Percentiles rank a stretch among this genome's conserved stretches.
These are phyloP conservation scores for Xylaria sp. DNA, from an alignment of 2,329 filamentous ascomycete species.

Conservation along the genomic window DNA sequence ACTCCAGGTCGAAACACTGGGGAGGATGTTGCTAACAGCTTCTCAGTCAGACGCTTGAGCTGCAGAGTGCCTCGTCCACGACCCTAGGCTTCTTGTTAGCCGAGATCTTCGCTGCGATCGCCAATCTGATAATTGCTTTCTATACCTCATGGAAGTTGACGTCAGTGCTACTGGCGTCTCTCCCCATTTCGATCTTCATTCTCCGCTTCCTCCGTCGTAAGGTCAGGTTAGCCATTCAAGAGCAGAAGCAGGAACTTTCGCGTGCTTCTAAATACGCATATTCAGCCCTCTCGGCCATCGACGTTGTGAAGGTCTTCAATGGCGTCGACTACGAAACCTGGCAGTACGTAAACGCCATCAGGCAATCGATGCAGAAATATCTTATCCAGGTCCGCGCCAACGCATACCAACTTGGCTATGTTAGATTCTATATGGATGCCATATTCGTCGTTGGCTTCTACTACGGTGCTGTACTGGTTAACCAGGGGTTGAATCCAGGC, in stretches of 20 bases:
- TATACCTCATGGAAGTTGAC: slow-evolving; percentile 81
- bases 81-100: slow-evolving; percentile 66
- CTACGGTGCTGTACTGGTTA: slow-evolving; percentile 70
- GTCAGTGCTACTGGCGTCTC: slow-evolving; percentile 66
- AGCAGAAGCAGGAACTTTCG: slow-evolving; percentile 62
- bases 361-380: slow-evolving; percentile 57
- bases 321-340: slow-evolving; percentile 64
- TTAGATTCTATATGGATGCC: slow-evolving; percentile 66
- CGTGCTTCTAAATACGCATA: slow-evolving; percentile 66
- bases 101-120: slow-evolving; percentile 57
- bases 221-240: slow-evolving; percentile 60
- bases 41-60: slow-evolving; percentile 70
- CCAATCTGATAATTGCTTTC: slow-evolving; percentile 66
- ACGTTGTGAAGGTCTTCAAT: slow-evolving; percentile 82
- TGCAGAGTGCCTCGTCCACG: slow-evolving; percentile 75
- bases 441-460: slow-evolving; percentile 90
- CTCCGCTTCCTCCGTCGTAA: slow-evolving; percentile 55
- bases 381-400: slow-evolving; percentile 62
- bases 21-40: slow-evolving; percentile 20
- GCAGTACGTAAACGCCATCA: slow-evolving; percentile 57
- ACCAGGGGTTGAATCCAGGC: slow-evolving; percentile 54
- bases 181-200: slow-evolving; percentile 61
- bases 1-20: neutral
- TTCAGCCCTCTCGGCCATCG: slow-evolving; percentile 67
- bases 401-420: slow-evolving; percentile 65